Evolutionary conservation across 2,329 filamentous ascomycete genomes (phyloP).

Genomic region (Dactylonectria estremocensis): DNA sequence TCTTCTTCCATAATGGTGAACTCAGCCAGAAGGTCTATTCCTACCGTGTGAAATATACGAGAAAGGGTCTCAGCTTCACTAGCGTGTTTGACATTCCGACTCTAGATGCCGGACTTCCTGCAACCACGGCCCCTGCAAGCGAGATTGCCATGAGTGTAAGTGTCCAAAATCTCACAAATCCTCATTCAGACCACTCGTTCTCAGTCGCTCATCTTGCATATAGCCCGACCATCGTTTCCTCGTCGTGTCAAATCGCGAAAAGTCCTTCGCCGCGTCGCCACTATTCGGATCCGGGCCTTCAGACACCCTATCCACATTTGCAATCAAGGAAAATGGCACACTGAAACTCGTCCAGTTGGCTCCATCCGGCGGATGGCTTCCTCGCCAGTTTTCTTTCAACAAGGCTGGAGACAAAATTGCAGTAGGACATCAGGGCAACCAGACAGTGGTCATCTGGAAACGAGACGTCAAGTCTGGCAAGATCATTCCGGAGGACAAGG

Average conservation of each 20-base stretch:
- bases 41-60: slow-evolving; percentile 41
- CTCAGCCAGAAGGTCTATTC: slow-evolving; percentile 45
- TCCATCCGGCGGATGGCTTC: slow-evolving; percentile 41
- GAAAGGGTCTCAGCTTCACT: slow-evolving; percentile 31
- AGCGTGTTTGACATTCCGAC: slow-evolving; percentile 43
- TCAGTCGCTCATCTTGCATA: not conserved
- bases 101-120: slow-evolving; percentile 34
- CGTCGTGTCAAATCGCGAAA: slow-evolving; percentile 43
- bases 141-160: slow-evolving; percentile 46
- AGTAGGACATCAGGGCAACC: slow-evolving; percentile 44
- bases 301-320: slow-evolving; percentile 42
- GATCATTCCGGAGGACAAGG: slow-evolving; percentile 38
- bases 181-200: rapidly evolving
- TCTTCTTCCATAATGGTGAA: slow-evolving; percentile 46
- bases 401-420: slow-evolving; percentile 45
- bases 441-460: slow-evolving; percentile 45
- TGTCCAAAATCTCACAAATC: not conserved
- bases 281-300: slow-evolving; percentile 34
- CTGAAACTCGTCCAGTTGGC: slow-evolving; percentile 38
- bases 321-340: slow-evolving; percentile 38
- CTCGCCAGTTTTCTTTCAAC: slow-evolving; percentile 46
- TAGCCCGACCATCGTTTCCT: slow-evolving; percentile 43
- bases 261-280: slow-evolving; percentile 40
- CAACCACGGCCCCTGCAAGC: slow-evolving; percentile 40
- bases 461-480: slow-evolving; percentile 40